phyloP scores from a whole-genome alignment of 2,329 filamentous ascomycete species.

The Scedosporium dehoogii region DNA sequence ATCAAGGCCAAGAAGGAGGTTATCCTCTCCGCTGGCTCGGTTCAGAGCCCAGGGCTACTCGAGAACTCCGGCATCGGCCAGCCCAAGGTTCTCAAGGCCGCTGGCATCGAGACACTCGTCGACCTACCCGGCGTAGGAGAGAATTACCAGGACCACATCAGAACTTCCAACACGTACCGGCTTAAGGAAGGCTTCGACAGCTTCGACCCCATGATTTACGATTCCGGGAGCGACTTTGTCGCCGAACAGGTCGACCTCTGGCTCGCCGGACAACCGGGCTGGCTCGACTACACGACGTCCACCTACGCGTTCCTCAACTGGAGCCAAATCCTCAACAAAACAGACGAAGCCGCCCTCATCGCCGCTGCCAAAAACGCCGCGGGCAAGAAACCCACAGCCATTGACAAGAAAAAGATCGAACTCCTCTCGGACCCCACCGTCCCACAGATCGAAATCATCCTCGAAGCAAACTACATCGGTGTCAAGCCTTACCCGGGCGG shows the following conservation, averaged over 20 bases:
- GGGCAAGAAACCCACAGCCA: conserved; percentile 17
- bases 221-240: conserved; percentile 13
- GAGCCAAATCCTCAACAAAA: conserved; percentile 23
- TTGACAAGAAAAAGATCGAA: conserved; percentile 28
- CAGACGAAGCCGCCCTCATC: conserved; percentile 16
- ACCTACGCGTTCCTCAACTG: conserved; percentile 32
- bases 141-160: conserved; percentile 37
- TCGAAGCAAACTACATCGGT: conserved; percentile 20
- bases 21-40: conserved; percentile 10
- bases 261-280: conserved; percentile 16
- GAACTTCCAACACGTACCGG: conserved; percentile 18
- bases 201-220: conserved; percentile 19
- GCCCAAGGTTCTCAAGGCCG: conserved; percentile 21
- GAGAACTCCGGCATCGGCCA: conserved; percentile 24
- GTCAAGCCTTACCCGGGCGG: conserved; percentile 11
- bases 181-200: conserved; percentile 22
- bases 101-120: conserved; percentile 27
- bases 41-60: conserved; percentile 17
- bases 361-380: conserved; percentile 22
- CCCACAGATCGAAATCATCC: conserved; percentile 18
- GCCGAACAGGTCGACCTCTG: neutral
- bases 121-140: conserved; percentile 34
- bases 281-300: conserved; percentile 28
- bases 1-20: conserved; percentile 29
- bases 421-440: conserved; percentile 22